phyloP scores from a whole-genome alignment of 805 yeast species.

The Candida dendrica region DNA sequence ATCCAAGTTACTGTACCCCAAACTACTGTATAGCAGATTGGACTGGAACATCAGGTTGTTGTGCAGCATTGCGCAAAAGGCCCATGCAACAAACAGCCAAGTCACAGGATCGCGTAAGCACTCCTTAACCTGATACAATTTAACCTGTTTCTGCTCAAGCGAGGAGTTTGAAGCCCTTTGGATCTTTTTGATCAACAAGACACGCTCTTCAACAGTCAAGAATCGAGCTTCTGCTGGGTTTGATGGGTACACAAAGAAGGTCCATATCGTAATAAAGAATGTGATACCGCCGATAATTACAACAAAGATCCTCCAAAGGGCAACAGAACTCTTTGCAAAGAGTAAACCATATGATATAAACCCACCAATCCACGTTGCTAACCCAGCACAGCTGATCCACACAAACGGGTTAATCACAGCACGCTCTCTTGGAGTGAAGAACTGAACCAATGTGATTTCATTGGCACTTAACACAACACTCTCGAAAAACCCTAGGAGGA shows the following conservation, averaged over 20 bases:
- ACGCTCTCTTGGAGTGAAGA: constrained; percentile 27
- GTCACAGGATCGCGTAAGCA: constrained; percentile 31
- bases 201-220: constrained; percentile 33
- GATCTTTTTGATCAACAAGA: constrained; percentile 29
- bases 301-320: constrained; percentile 39
- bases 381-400: constrained; percentile 32
- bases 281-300: constrained; percentile 41
- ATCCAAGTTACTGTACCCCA: constrained; percentile 27
- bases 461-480: constrained; percentile 24
- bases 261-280: constrained; percentile 20
- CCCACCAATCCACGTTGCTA: constrained; percentile 24
- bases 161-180: constrained; percentile 26
- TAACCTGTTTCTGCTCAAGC: constrained; percentile 33
- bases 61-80: constrained; percentile 34
- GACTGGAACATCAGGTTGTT: constrained; percentile 40
- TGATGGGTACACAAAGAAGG: constrained; percentile 34
- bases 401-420: constrained; percentile 37
- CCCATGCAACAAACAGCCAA: constrained; percentile 25
- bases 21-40: constrained; percentile 30
- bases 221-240: constrained; percentile 37
- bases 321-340: constrained; percentile 5
- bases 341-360: constrained; percentile 23
- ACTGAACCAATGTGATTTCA: constrained; percentile 30
- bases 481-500: constrained; percentile 30
- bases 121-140: constrained; percentile 31